These are phyloP conservation scores for Adansonia madagascariensis DNA, from an alignment of 441 rosid genomes.

Conservation along the genomic window DNA sequence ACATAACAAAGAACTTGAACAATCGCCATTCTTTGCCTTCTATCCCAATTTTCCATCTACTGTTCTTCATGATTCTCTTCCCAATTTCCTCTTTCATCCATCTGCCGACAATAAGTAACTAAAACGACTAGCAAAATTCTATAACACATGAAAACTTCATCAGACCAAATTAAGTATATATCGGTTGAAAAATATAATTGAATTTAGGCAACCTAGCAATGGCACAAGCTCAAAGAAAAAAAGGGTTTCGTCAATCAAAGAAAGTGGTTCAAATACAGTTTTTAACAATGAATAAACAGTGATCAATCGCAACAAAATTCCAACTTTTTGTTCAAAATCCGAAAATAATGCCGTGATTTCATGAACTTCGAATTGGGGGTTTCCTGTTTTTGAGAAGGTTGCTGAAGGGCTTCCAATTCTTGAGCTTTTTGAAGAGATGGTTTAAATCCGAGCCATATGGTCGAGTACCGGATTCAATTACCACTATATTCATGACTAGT, in stretches of 20 bases:
- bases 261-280: too few species aligned
- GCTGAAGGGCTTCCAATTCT: conserved; percentile 31
- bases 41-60: too few species aligned
- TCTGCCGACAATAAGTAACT: too few species aligned
- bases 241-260: too few species aligned
- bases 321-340: neutral
- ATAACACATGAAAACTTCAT: too few species aligned
- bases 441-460: conserved; percentile 56
- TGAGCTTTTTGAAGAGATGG: conserved; percentile 54
- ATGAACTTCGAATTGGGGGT: neutral
- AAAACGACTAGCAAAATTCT: too few species aligned
- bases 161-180: too few species aligned
- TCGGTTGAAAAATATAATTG: too few species aligned
- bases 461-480: conserved; percentile 58
- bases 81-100: too few species aligned
- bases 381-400: conserved; percentile 22
- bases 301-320: neutral
- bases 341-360: neutral
- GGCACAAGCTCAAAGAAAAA: too few species aligned
- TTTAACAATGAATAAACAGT: neutral
- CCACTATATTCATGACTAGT: conserved; percentile 32
- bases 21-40: neutral
- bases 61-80: too few species aligned
- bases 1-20: neutral
- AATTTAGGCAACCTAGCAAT: too few species aligned